phyloP scores from a whole-genome alignment of 495 filamentous ascomycete species.

The Glutinoglossum americanum region DNA sequence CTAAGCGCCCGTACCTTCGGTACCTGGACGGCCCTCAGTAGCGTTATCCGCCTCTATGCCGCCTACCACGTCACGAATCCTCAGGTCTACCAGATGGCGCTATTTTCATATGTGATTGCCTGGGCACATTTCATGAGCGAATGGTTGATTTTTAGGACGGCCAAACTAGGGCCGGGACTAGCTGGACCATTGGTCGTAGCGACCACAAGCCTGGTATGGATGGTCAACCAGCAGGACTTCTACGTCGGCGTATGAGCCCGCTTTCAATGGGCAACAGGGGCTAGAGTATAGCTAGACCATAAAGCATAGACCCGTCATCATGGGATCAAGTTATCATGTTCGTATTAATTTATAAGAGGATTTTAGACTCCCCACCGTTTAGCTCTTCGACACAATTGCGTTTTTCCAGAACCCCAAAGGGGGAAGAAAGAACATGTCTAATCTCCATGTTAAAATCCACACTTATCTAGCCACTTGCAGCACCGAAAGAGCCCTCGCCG shows the following conservation, averaged over 20 bases:
- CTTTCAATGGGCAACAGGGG: background rate
- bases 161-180: slow-evolving; percentile 44
- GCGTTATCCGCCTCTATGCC: slow-evolving; percentile 60
- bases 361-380: too few species aligned
- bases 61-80: slow-evolving; percentile 62
- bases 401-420: too few species aligned
- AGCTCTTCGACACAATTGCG: too few species aligned
- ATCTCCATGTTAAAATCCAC: too few species aligned
- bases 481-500: too few species aligned
- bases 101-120: slow-evolving; percentile 65
- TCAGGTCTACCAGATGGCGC: slow-evolving; percentile 50
- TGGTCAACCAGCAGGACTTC: slow-evolving; percentile 45
- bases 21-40: slow-evolving; percentile 67
- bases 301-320: too few species aligned
- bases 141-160: slow-evolving; percentile 52
- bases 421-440: too few species aligned
- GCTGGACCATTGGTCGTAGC: slow-evolving; percentile 53
- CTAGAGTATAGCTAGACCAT: background rate
- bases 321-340: too few species aligned
- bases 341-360: too few species aligned
- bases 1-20: slow-evolving; percentile 73
- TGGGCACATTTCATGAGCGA: slow-evolving; percentile 64
- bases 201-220: slow-evolving; percentile 53
- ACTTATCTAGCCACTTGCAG: too few species aligned
- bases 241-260: slow-evolving; percentile 25